These are phyloP conservation scores for Diutina catenulata DNA, from an alignment of 1,139 yeast genomes.

Conservation along the genomic window DNA sequence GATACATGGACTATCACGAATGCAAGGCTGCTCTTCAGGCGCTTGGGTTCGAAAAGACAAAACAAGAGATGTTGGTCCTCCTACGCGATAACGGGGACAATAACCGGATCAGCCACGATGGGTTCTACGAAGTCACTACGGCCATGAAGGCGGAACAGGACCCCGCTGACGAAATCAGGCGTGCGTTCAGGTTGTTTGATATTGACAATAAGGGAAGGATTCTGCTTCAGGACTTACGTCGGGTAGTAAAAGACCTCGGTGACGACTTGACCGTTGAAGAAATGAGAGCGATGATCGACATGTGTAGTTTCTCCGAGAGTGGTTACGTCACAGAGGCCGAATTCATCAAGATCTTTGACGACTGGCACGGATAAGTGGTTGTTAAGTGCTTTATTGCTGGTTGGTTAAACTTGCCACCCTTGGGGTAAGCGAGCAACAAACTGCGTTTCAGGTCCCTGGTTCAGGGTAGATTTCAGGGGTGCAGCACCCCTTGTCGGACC, in stretches of 20 bases:
- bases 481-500: too few relatives aligned
- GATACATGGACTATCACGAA: conserved; percentile 84
- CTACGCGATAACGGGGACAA: conserved; percentile 75
- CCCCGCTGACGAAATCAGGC: conserved; percentile 81
- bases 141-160: conserved; percentile 72
- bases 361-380: too few relatives aligned
- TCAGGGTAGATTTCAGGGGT: too few relatives aligned
- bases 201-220: conserved; percentile 85
- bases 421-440: too few relatives aligned
- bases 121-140: conserved; percentile 69
- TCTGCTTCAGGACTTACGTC: conserved; percentile 65
- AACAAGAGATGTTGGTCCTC: conserved; percentile 69
- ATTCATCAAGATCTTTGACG: conserved; percentile 82
- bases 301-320: conserved; percentile 91
- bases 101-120: conserved; percentile 65
- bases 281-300: conserved; percentile 92
- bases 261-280: conserved; percentile 91
- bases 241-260: conserved; percentile 88
- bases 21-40: conserved; percentile 88
- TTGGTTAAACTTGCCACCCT: too few relatives aligned
- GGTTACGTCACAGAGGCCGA: conserved; percentile 93
- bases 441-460: too few relatives aligned
- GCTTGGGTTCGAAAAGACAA: conserved; percentile 77
- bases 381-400: too few relatives aligned
- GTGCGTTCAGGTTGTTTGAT: conserved; percentile 88